Evolutionary conservation across 176 grass and related monocot species (phyloP).

Genomic region (Alloteropsis semialata): DNA sequence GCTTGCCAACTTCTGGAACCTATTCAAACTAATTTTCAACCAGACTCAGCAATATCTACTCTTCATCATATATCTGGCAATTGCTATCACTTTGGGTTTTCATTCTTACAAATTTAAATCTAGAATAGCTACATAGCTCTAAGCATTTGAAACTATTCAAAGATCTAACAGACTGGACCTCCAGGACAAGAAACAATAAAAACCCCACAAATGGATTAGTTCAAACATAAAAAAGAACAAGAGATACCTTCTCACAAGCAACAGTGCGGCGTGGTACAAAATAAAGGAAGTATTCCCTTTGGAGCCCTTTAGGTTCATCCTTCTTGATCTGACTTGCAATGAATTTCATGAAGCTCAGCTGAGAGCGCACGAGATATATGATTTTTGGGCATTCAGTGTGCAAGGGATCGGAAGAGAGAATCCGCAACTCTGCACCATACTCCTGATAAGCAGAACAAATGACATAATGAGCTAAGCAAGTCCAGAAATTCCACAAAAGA

Average conservation of each 20-base stretch:
- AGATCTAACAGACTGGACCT: not conserved
- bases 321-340: constrained; percentile 61
- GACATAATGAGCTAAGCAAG: constrained; percentile 18
- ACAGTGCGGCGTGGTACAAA: no score
- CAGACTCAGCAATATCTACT: not conserved
- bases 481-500: not conserved
- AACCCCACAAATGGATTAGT: no score
- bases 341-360: constrained; percentile 66
- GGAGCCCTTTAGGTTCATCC: constrained; percentile 61
- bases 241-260: constrained; percentile 1
- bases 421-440: constrained; percentile 54
- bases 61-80: not conserved
- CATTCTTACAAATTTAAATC: not conserved
- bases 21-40: constrained; percentile 15
- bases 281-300: constrained; percentile 94
- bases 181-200: not conserved
- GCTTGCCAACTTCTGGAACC: not conserved
- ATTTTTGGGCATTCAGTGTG: constrained; percentile 75
- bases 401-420: constrained; percentile 56
- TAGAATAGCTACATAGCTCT: not conserved
- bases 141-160: not conserved
- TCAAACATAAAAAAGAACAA: no score
- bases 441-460: constrained; percentile 51
- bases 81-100: not conserved
- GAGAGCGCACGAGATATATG: constrained; percentile 59